Evolutionary conservation across 2,329 filamentous ascomycete species (phyloP), one percentile per base, ranked within the genome.

Genomic region (Calonectria pauciramosa): DNA sequence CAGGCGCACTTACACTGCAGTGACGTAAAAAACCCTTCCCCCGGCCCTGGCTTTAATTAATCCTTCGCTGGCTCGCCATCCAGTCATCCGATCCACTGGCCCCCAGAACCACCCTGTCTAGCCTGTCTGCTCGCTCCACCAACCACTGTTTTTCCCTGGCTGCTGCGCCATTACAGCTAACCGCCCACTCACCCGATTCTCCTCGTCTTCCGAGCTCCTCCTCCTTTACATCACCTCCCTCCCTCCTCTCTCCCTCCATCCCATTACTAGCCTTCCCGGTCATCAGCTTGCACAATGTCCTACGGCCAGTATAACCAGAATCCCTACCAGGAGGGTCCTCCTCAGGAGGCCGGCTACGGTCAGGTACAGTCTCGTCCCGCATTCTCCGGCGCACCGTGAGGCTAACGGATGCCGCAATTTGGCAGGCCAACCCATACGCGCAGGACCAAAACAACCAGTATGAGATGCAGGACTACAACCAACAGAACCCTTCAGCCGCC

Each of bases 271-370:
- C 41, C 54, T 68, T 51, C 63, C 51, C 71, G 41, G 74, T 60
- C 75, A 78, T 76, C 75, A 60, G 66, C 73, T 71, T 72, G 71
- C 83, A 83, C 73, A 83, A 93, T 93, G 92, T 91, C 91, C 78
- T 90, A 92, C 86, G 86, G 88, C 77, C 90, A 91, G 81, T 93
- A 94, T 83, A 87, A 90, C 77, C 89, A 90, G 76, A 93, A 94
- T 82, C 93, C 92, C 49, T 94, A 94, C 83, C 87, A 90, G 75
- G 87, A 90, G 82, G 88, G 84, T 63, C 86, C 89, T 4, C 80
- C 84, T 72, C 87, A 88, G 72, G 89, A 89, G 82, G 82, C 86
- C 73, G 87, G 86, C 73, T 87, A 87, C 73, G 83, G 84, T 70
- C 84, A 86, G 87, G 88, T 89, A 83, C 86, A 74, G 44, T 72